Evolutionary conservation across 2,329 filamentous ascomycete genomes (phyloP).

Genomic region (Ophiostoma pallidulum): DNA sequence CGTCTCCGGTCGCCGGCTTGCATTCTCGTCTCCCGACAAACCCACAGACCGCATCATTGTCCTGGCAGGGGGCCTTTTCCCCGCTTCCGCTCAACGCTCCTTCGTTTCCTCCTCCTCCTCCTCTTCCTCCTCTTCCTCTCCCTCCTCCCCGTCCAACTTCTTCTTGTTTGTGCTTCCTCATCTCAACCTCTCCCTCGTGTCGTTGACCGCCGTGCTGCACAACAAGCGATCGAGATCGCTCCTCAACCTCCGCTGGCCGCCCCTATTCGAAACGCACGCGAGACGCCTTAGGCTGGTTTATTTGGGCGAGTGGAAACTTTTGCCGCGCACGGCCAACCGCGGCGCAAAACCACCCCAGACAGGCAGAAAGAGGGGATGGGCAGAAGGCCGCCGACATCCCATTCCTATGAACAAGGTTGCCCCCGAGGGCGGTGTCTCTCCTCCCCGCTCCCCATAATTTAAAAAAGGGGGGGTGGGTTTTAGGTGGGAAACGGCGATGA

Average conservation of each 20-base stretch:
- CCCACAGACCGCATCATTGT: no score
- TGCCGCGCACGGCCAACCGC: neutral
- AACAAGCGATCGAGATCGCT: neutral
- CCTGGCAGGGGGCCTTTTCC: no score
- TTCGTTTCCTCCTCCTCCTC: no score
- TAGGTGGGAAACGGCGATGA: neutral
- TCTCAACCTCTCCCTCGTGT: no score
- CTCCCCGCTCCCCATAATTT: conserved; percentile 7
- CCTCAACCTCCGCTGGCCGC: neutral
- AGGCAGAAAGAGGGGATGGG: neutral
- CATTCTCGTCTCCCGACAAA: no score
- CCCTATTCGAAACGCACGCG: conserved; percentile 4
- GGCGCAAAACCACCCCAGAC: neutral
- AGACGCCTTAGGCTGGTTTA: conserved; percentile 9
- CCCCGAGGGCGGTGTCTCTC: neutral
- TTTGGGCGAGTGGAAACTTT: neutral
- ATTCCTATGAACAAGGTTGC: conserved; percentile 3
- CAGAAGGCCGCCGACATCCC: neutral
- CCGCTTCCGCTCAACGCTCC: neutral
- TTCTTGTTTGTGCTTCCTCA: no score
- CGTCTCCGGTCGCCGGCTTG: no score
- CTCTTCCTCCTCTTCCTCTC: no score
- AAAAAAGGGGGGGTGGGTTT: conserved; percentile 4
- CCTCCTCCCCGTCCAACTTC: no score
- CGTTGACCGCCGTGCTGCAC: no score